phyloP scores from a whole-genome alignment of 2,329 filamentous ascomycete species.

The Delphinella strobiligena region DNA sequence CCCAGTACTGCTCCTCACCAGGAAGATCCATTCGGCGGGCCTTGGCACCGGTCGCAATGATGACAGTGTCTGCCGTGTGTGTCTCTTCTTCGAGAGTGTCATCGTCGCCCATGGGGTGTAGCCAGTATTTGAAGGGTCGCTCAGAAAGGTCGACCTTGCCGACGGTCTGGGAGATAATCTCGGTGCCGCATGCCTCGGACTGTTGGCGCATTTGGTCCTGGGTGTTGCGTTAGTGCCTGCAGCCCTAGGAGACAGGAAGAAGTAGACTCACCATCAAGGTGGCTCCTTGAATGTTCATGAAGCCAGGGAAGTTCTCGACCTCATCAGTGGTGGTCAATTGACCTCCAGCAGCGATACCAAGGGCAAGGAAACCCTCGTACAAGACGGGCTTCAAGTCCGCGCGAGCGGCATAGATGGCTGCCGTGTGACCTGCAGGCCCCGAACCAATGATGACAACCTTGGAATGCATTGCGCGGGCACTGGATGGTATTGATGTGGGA shows the following conservation, averaged over 20 bases:
- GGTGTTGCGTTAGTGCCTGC: not conserved
- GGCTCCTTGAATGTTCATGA: conserved; percentile 75
- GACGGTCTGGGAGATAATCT: conserved; percentile 88
- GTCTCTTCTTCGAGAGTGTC: conserved; percentile 55
- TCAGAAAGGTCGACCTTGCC: conserved; percentile 71
- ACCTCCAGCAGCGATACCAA: conserved; percentile 89
- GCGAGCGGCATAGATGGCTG: conserved; percentile 88
- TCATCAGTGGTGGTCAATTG: conserved; percentile 98
- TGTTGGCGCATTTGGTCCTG: conserved; percentile 79
- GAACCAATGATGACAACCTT: conserved; percentile 74
- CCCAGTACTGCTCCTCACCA: conserved; percentile 95
- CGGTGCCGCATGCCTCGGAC: conserved; percentile 81
- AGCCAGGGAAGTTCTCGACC: conserved; percentile 95
- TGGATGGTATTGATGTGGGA: conserved; percentile 17
- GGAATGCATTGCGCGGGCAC: conserved; percentile 65
- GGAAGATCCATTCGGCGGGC: conserved; percentile 70
- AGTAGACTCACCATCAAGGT: conserved; percentile 55
- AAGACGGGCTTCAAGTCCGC: conserved; percentile 90
- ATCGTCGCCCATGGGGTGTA: conserved; percentile 62
- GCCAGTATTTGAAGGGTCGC: conserved; percentile 82
- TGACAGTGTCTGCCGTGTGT: conserved; percentile 82
- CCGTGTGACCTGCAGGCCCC: conserved; percentile 93
- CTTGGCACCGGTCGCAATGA: conserved; percentile 91
- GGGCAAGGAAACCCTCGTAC: conserved; percentile 96
- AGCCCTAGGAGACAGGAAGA: conserved; percentile 28